A percentile compares a stretch with the other conserved stretches of the same genome.
Evolutionary conservation across 129 eudicot genomes (phyloP).

Genomic region (Apium graveolens): DNA sequence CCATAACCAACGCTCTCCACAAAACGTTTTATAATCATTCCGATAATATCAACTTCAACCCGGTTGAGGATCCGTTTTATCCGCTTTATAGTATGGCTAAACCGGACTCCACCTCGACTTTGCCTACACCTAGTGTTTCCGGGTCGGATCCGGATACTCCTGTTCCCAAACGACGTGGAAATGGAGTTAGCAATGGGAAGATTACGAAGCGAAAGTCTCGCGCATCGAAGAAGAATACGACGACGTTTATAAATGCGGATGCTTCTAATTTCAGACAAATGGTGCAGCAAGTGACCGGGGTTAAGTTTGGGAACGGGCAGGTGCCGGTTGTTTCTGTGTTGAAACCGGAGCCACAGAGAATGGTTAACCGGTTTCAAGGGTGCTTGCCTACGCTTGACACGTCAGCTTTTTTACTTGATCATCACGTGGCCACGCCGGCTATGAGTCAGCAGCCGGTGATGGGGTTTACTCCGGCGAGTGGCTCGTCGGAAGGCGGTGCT

Average conservation of each 20-base stretch:
- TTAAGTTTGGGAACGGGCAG: slow-evolving; percentile 28
- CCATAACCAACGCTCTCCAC: slow-evolving; percentile 56
- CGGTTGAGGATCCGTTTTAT: slow-evolving; percentile 5
- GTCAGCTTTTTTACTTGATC: slow-evolving; percentile 60
- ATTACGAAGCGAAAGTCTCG: slow-evolving; percentile 60
- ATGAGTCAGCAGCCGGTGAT: slow-evolving; percentile 16
- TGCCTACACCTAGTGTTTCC: slow-evolving; percentile 36
- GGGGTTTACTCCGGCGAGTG: slow-evolving; percentile 7
- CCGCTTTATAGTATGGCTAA: neutral
- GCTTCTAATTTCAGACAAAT: slow-evolving; percentile 74
- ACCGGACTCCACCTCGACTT: slow-evolving; percentile 29
- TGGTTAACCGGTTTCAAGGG: slow-evolving; percentile 34
- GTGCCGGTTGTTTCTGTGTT: slow-evolving; percentile 29
- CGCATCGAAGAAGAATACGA: slow-evolving; percentile 56
- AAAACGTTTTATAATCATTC: slow-evolving; percentile 26
- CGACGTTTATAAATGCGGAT: slow-evolving; percentile 83
- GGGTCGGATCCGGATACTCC: slow-evolving; percentile 53
- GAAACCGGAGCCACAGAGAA: slow-evolving; percentile 71
- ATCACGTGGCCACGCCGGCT: slow-evolving; percentile 21
- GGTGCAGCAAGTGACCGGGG: slow-evolving; percentile 97
- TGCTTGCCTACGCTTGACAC: slow-evolving; percentile 70
- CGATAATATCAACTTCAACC: neutral
- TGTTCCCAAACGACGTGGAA: slow-evolving; percentile 24
- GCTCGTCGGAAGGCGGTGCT: slow-evolving; percentile 27
- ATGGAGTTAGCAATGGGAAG: slow-evolving; percentile 15